Evolutionary conservation across 2,329 filamentous ascomycete genomes (phyloP), one percentile per base, ranked within the genome.

Genomic region (Xylaria sp.): DNA sequence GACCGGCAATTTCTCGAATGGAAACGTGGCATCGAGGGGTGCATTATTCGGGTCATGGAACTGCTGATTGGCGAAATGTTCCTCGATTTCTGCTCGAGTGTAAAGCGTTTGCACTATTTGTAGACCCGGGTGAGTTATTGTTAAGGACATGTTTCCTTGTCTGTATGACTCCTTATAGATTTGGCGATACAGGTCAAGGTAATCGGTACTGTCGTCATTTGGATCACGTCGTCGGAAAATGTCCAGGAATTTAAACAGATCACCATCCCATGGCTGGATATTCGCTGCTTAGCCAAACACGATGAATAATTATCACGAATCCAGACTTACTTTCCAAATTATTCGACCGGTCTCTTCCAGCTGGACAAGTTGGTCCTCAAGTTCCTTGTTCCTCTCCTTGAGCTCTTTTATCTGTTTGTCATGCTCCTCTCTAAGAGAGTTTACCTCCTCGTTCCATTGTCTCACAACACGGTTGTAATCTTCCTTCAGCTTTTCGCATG

Each of bases 71-170:
- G 12, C 5, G 17, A 64, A 63, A 19, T 65, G 23, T 0, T 14
- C 1, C 12, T 7, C 5, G 2, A 65, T 65, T n/a, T 56, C 0
- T 2, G 5, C n/a, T 40, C 5, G n/a, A 7, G 42, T 46, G 21
- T 56, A 59, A 3, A 14, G 4, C 12, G 9, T 49, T 31, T 23
- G 15, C 7, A 69, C 61, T 1, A 77, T 47, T 4, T 21, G 58
- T 7, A 78, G 65, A 21, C 74, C 67, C 0, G 76, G 77, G 52
- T 78, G 77, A 6, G 69, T 61, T 4, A 59, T 2, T 0, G 8
- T 59, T 43, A 47, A 46, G 2, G 69, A 73, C 70, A 75, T 77
- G 42, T 73, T 78, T 31, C 77, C 75, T 59, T 79, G 77, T n/a
- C 63, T 69, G 60, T 74, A 78, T 45, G 70, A 67, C 1, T 67